phyloP scores from a whole-genome alignment of 495 filamentous ascomycete species.

The Penicillium arizonense region DNA sequence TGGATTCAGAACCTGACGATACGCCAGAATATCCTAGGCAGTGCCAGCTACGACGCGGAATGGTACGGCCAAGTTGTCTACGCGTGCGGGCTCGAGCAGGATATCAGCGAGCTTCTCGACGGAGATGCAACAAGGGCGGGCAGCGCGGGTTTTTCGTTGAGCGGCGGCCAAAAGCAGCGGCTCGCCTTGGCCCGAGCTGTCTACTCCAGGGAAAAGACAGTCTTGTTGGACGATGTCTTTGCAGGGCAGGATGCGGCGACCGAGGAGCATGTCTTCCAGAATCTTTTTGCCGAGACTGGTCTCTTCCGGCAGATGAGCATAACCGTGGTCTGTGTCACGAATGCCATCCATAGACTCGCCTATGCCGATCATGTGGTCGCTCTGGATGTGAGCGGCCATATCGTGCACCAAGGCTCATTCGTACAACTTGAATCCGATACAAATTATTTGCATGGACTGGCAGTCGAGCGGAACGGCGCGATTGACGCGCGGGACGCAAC shows the following conservation, averaged over 20 bases:
- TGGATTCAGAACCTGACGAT: conserved; percentile 41
- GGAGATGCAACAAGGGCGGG: conserved; percentile 76
- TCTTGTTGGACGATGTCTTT: conserved; percentile 40
- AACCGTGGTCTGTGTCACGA: no score
- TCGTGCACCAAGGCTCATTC: conserved; percentile 13
- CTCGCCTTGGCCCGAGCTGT: conserved; percentile 41
- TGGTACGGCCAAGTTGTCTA: conserved; percentile 34
- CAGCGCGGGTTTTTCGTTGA: conserved; percentile 76
- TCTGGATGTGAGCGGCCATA: conserved; percentile 10
- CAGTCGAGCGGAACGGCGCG: no score
- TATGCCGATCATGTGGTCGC: conserved; percentile 16
- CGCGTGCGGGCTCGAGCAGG: conserved; percentile 27
- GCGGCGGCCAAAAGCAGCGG: conserved; percentile 81
- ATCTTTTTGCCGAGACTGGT: conserved; percentile 40
- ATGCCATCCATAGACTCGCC: conserved; percentile 11
- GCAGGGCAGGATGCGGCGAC: conserved; percentile 36
- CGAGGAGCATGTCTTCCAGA: conserved; percentile 42
- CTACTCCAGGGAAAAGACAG: conserved; percentile 35
- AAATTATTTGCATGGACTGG: no score
- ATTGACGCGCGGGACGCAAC: no score
- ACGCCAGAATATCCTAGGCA: conserved; percentile 29
- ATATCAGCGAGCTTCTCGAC: conserved; percentile 37
- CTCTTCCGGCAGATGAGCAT: conserved; percentile 31
- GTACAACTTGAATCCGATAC: conserved; percentile 6
- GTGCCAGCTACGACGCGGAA: conserved; percentile 13